Percentiles rank a stretch among this genome's conserved stretches.
Conservation (phyloP, 192 early-diverging fungal species). For the Coemansia reversa region DNA sequence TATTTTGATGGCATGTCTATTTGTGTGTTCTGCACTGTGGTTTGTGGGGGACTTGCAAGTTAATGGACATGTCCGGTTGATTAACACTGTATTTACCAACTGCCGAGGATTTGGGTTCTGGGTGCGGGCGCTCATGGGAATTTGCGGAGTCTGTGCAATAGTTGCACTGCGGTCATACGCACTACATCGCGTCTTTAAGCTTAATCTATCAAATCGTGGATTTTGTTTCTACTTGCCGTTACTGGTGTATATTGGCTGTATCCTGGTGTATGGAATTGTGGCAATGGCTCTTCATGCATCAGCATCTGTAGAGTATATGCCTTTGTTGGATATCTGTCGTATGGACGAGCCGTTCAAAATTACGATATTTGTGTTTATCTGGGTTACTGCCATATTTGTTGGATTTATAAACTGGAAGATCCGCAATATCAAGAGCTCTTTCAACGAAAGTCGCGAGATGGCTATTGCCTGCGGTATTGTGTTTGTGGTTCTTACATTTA, state of each 20-base stretch:
- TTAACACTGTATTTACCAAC: conserved; percentile 9
- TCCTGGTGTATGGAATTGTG: conserved; percentile 16
- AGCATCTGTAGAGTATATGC: conserved; percentile 11
- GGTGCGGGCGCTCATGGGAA: conserved; percentile 31
- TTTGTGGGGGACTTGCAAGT: conserved; percentile 36
- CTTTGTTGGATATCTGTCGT: conserved; percentile 16
- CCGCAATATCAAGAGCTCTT: conserved; percentile 42
- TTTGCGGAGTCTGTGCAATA: conserved; percentile 20
- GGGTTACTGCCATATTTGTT: conserved; percentile 15
- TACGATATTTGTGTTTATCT: conserved; percentile 21
- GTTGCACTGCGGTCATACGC: conserved; percentile 25
- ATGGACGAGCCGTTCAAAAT: conserved; percentile 22
- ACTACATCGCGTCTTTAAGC: conserved; percentile 26
- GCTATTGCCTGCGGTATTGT: conserved; percentile 22
- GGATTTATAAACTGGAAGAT: conserved; percentile 21
- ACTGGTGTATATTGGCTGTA: conserved; percentile 8
- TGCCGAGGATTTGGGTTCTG: conserved; percentile 39
- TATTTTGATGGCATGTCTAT: conserved; percentile 20
- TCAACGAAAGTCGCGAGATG: conserved; percentile 43
- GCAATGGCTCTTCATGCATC: conserved; percentile 4
- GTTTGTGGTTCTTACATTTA: conserved; percentile 13
- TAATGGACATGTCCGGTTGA: conserved; percentile 27
- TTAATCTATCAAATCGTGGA: conserved; percentile 12
- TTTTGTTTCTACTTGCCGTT: conserved; percentile 28
- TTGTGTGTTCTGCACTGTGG: conserved; percentile 24